phyloP scores from a whole-genome alignment of 345 rosid species.

The Salix arbutifolia region DNA sequence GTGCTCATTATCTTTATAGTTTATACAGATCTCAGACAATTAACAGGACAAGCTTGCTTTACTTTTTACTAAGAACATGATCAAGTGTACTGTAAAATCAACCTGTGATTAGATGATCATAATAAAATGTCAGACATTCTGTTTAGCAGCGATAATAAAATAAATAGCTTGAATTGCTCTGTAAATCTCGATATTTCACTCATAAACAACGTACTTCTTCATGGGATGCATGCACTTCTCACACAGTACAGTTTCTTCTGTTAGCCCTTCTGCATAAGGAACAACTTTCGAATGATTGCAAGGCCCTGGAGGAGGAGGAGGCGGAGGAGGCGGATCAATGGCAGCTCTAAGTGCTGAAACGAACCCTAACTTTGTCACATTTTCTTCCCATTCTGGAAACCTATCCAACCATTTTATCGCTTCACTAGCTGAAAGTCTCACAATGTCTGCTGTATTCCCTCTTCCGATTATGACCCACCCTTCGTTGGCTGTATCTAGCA shows the following conservation, averaged over 20 bases:
- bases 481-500: constrained; percentile 37
- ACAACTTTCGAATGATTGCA: constrained; percentile 41
- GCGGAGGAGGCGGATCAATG: constrained; percentile 28
- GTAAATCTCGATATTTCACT: constrained; percentile 26
- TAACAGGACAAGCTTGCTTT: too few relatives aligned
- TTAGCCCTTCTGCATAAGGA: constrained; percentile 39
- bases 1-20: too few relatives aligned
- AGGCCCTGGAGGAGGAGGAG: not conserved
- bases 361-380: constrained; percentile 41
- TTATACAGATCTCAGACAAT: too few relatives aligned
- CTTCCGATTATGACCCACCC: constrained; percentile 72
- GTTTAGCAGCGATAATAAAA: not conserved
- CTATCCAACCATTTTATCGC: constrained; percentile 34
- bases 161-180: too few relatives aligned
- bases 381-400: constrained; percentile 48
- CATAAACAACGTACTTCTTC: constrained; percentile 52
- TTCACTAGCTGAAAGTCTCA: constrained; percentile 36
- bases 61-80: too few relatives aligned
- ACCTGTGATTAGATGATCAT: too few relatives aligned
- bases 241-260: constrained; percentile 36
- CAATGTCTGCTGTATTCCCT: constrained; percentile 34
- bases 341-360: constrained; percentile 43
- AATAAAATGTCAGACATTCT: not conserved
- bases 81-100: too few relatives aligned
- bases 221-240: constrained; percentile 56